Base-by-base conservation (phyloP, 805 yeast genomes). In the Huiozyma sinensis region DNA sequence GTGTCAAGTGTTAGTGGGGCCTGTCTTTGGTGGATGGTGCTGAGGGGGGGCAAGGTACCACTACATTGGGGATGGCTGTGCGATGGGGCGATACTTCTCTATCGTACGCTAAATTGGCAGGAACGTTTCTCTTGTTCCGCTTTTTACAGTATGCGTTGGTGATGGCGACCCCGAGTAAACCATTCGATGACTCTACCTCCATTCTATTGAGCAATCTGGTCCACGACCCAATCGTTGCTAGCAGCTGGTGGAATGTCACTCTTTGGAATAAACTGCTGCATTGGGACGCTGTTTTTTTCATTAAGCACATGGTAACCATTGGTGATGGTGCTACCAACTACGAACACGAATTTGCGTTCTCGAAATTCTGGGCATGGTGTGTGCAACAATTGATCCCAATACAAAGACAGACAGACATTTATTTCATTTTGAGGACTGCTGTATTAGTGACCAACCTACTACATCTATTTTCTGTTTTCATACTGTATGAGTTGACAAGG, bases 331-430 rank as follows among this genome's bases (percentile, higher is more conserved):
- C 64, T 11, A 64, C 70, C 1, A 59, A 65, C n/a, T 89, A 70
- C 61, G 97, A 90, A 62, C 95, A 90, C 60, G 95, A 88, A 63
- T 83, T 77, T 71, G 97, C 94, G 5, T 90, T 86, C 58, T 79
- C 94, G 28, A 72, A 81, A 67, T 56, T 75, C 27, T 39, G 79
- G 4, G 61, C 82, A 3, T 72, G 81, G 67, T 56, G 75, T 27
- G 39, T 79, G 4, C 61, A 82, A 4, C 57, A 51, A 28, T 44
- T 7, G 17, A 6, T 44, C 8, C 12, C 33, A 11, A 17, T 17
- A 17, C 42, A 43, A 6, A 49, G 57, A 33, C 17, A 29, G 1
- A 7, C 38, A 8, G 65, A 66, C 46, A 61, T 75, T 41, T 76
- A 76, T 56, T 52, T 55, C 12, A 69, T 71, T 28, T 63, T 81